phyloP scores from a whole-genome alignment of 495 filamentous ascomycete species.

The Aspergillus carlsbadensis region DNA sequence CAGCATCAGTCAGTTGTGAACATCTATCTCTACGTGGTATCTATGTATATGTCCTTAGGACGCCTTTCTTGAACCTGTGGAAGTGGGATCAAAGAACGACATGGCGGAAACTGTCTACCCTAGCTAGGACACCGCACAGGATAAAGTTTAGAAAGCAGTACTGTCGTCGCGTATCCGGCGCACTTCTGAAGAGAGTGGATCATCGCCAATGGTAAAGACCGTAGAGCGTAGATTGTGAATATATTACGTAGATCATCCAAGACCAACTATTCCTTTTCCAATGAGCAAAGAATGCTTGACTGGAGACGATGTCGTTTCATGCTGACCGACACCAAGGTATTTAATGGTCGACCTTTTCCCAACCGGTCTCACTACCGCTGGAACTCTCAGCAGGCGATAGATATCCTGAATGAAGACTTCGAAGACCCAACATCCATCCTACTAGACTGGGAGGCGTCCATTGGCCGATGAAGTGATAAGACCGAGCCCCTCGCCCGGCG shows the following conservation, averaged over 20 bases:
- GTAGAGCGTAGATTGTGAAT: not conserved
- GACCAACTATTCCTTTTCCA: slow-evolving; percentile 2
- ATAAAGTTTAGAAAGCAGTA: too few species aligned
- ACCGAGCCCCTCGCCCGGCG: slow-evolving; percentile 75
- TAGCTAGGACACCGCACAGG: too few species aligned
- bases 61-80: too few species aligned
- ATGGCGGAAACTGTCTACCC: too few species aligned
- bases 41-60: not conserved
- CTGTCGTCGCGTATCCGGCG: too few species aligned
- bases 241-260: not conserved
- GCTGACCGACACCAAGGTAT: not conserved
- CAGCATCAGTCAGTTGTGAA: not conserved
- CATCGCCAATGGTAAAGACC: not conserved
- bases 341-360: slow-evolving; percentile 32
- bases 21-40: not conserved
- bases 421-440: slow-evolving; percentile 84
- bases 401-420: slow-evolving; percentile 32
- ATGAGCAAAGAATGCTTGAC: slow-evolving; percentile 7
- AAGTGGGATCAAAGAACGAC: too few species aligned
- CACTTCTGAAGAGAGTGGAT: not conserved
- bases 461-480: slow-evolving; percentile 82
- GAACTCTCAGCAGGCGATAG: slow-evolving; percentile 15
- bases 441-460: slow-evolving; percentile 80
- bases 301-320: slow-evolving; percentile 1
- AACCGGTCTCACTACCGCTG: slow-evolving; percentile 40